Conservation (phyloP, 257 asterid species). For the Fraxinus americana region DNA sequence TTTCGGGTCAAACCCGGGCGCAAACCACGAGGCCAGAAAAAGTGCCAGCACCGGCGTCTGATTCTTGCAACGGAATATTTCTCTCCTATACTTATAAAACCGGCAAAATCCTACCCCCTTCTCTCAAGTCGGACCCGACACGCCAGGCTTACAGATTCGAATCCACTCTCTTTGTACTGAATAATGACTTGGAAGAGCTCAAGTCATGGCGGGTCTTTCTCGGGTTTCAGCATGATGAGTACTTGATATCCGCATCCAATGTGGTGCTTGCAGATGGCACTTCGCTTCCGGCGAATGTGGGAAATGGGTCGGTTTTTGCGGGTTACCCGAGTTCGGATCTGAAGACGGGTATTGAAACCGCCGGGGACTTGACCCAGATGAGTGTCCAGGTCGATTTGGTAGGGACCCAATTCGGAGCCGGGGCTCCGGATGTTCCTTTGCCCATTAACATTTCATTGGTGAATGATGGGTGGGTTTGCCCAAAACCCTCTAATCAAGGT, state of each 20-base stretch:
- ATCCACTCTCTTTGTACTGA: conserved; percentile 54
- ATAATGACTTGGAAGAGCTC: conserved; percentile 74
- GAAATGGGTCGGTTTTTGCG: conserved; percentile 72
- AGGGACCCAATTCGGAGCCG: conserved; percentile 91
- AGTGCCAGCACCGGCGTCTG: conserved; percentile 52
- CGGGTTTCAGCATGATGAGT: conserved; percentile 78
- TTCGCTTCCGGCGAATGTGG: conserved; percentile 70
- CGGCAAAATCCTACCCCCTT: conserved; percentile 59
- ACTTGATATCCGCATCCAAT: conserved; percentile 74
- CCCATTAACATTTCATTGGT: conserved; percentile 66
- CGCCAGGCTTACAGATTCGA: conserved; percentile 76
- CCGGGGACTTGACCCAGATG: conserved; percentile 87
- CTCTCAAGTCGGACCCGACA: conserved; percentile 32
- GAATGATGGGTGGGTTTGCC: conserved; percentile 82
- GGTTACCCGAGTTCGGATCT: conserved; percentile 89
- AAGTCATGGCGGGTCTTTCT: conserved; percentile 81
- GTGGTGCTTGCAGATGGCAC: conserved; percentile 79
- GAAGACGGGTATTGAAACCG: conserved; percentile 82
- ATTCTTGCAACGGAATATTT: conserved; percentile 64
- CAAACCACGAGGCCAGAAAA: conserved; percentile 39
- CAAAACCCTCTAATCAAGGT: conserved; percentile 68
- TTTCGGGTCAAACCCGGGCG: conserved; percentile 25
- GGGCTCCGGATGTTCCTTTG: conserved; percentile 62
- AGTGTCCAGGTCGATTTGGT: conserved; percentile 52
- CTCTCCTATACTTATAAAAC: conserved; percentile 48